Evolutionary conservation across 257 asterid genomes (phyloP).

Genomic region (Nicotiana attenuata): DNA sequence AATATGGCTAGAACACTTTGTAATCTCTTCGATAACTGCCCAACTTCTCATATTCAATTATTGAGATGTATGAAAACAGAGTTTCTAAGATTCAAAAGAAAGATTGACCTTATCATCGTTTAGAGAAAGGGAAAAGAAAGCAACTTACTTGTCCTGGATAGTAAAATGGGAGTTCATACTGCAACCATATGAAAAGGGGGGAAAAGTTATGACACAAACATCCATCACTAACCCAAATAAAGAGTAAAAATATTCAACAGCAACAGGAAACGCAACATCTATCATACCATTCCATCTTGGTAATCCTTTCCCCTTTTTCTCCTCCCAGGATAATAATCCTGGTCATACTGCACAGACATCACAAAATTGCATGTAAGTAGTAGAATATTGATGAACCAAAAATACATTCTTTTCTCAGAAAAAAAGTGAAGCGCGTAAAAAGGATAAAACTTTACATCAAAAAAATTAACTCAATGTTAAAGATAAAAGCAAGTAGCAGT

Average conservation of each 20-base stretch:
- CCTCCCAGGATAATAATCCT: slow-evolving; percentile 94
- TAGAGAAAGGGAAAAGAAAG: background rate
- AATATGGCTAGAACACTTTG: background rate
- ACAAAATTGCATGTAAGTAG: background rate
- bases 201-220: background rate
- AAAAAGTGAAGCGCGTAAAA: background rate
- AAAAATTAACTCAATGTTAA: background rate
- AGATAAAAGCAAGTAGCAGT: background rate
- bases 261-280: background rate
- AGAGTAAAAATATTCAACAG: background rate
- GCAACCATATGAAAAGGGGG: slow-evolving; percentile 32
- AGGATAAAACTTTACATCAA: background rate
- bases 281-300: slow-evolving; percentile 74
- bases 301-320: slow-evolving; percentile 94
- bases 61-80: background rate
- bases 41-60: background rate
- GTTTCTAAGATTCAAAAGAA: background rate
- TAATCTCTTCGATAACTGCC: background rate
- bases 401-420: background rate
- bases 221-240: background rate
- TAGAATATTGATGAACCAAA: background rate
- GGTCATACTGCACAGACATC: slow-evolving; percentile 58
- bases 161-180: slow-evolving; percentile 95
- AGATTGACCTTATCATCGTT: background rate
- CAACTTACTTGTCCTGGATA: slow-evolving; percentile 90